Evolutionary conservation across 768 basidiomycete species (phyloP).

Genomic region (Psilocybe sp.): DNA sequence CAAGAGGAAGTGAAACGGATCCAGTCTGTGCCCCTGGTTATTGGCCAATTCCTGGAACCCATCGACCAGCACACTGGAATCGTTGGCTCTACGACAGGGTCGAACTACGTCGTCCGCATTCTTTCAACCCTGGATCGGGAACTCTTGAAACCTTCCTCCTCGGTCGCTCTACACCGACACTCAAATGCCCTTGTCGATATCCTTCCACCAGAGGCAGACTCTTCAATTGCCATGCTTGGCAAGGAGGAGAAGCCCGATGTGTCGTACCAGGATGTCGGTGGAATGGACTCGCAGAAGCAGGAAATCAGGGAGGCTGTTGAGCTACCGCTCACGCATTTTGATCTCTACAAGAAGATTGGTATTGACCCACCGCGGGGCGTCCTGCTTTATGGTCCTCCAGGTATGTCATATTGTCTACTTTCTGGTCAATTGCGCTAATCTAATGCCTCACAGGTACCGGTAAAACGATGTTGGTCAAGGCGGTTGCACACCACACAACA

Average conservation of each 20-base stretch:
- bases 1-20: conserved; percentile 99
- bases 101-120: conserved; percentile 97
- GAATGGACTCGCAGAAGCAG: conserved; percentile 97
- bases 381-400: conserved; percentile 93
- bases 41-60: conserved; percentile 98
- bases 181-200: conserved; percentile 99
- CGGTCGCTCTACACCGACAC: conserved; percentile 97
- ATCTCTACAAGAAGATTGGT: conserved; percentile 98
- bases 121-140: conserved; percentile 96
- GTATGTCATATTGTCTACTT: conserved; percentile 35
- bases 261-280: conserved; percentile 90
- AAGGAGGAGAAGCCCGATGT: conserved; percentile 96
- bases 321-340: conserved; percentile 93
- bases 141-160: conserved; percentile 93
- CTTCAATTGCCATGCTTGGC: conserved; percentile 92
- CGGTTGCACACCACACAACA: conserved; percentile 97
- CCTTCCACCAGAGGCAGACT: conserved; percentile 97
- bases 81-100: conserved; percentile 96
- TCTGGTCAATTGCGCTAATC: background rate
- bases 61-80: conserved; percentile 98
- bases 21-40: conserved; percentile 97
- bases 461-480: conserved; percentile 98
- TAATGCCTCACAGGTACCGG: conserved; percentile 70
- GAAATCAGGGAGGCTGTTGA: conserved; percentile 99
- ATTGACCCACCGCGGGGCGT: conserved; percentile 99